Evolutionary conservation across 345 rosid species (phyloP), one percentile per base, ranked within the genome.

Genomic region (Excoecaria cochinchinensis): DNA sequence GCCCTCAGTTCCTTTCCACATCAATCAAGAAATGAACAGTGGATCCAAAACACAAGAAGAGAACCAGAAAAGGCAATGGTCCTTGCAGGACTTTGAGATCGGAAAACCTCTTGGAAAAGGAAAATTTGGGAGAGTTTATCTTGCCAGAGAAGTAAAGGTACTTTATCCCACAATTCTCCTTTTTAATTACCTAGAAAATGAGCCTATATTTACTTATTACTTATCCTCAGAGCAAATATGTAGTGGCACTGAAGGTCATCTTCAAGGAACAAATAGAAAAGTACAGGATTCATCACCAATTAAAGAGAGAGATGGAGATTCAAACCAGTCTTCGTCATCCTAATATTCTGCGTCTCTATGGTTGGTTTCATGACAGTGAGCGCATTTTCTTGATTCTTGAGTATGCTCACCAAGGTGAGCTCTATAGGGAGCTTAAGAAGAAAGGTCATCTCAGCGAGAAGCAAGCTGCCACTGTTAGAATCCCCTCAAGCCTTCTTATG

Each of bases 221-320:
- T 7, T 70, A 12, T 52, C 22, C 3, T 10, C 61, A 93, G 95
- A 89, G 90, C 82, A 88, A 90, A 72, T 88, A 77, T 82, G 52
- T 92, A 38, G 97, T 95, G 77, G 98, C 99, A 62, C 51, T 95
- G 82, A 93, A 95, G 80, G 84, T 95, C 67, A 77, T 95, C 25
- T 95, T 91, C 90, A 93, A 93, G 87, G 91, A 87, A 24, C 98
- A 95, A 69, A 86, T 91, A 31, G 98, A 93, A 76, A 95, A 91
- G 84, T 91, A 95, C 76, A 84, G 74, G 64, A 83, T 93, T 69
- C 96, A 90, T 64, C 90, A 93, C 67, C 99, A 92, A 83, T 64
- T 95, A 75, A 84, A 85, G 84, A 87, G 99, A 79, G 99, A 95
- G 73, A 91, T 92, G 93, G 95, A 95, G 87, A 95, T 95, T 51